Evolutionary conservation across 2,329 filamentous ascomycete species (phyloP).

Genomic region (Monosporascus sp.): DNA sequence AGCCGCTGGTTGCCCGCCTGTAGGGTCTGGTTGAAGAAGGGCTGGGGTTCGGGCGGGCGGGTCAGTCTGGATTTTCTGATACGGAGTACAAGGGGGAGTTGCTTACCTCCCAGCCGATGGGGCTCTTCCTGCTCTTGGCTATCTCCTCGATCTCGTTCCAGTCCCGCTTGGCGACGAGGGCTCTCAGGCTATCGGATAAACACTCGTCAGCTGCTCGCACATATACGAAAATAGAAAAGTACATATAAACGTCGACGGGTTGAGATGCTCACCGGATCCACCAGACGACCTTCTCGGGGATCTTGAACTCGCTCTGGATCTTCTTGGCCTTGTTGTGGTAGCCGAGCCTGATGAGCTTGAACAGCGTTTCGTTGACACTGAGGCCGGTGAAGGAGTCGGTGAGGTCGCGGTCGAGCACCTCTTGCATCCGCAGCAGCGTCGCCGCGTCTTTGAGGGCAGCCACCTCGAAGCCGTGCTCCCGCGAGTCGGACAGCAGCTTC

Average conservation of each 20-base stretch:
- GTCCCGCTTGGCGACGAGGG: slow-evolving; percentile 81
- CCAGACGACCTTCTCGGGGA: slow-evolving; percentile 84
- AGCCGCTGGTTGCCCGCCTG: slow-evolving; percentile 86
- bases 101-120: slow-evolving; percentile 92
- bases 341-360: slow-evolving; percentile 76
- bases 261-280: slow-evolving; percentile 59
- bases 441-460: slow-evolving; percentile 74
- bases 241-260: not conserved
- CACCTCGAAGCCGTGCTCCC: slow-evolving; percentile 71
- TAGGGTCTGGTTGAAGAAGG: slow-evolving; percentile 86
- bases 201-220: slow-evolving; percentile 1
- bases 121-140: slow-evolving; percentile 71
- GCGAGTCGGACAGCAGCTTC: slow-evolving; percentile 77
- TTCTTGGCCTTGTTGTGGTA: slow-evolving; percentile 83
- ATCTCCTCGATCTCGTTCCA: slow-evolving; percentile 92
- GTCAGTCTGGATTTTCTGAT: not conserved
- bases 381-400: slow-evolving; percentile 73
- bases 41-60: slow-evolving; percentile 39
- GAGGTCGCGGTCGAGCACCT: slow-evolving; percentile 79
- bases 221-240: slow-evolving; percentile 1
- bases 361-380: slow-evolving; percentile 86
- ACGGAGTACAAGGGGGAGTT: not conserved
- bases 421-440: slow-evolving; percentile 77
- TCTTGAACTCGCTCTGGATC: slow-evolving; percentile 85
- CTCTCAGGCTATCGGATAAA: slow-evolving; percentile 61